Conservation (phyloP, 2,329 filamentous ascomycete species). For the Chaetomiaceae sp. region DNA sequence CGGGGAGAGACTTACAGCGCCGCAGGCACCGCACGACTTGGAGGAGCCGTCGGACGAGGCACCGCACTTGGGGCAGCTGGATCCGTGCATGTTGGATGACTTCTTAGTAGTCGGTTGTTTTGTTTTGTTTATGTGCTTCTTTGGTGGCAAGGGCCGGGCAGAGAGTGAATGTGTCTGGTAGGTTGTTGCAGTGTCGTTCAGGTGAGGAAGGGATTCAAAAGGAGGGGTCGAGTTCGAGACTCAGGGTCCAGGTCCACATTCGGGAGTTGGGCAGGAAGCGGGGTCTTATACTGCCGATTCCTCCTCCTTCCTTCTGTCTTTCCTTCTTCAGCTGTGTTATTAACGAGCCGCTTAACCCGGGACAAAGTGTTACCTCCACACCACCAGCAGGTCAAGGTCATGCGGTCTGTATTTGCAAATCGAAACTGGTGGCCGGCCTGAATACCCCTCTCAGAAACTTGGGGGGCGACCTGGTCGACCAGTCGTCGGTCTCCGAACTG, state of each 20-base stretch:
- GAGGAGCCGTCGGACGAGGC: slow-evolving; percentile 38
- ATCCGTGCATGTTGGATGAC: slow-evolving; percentile 36
- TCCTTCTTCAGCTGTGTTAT: neutral
- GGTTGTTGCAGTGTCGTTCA: too few species aligned
- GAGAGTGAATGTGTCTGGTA: neutral
- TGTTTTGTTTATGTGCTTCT: neutral
- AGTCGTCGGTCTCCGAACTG: too few species aligned
- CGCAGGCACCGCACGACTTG: slow-evolving; percentile 55
- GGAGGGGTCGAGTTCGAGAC: too few species aligned
- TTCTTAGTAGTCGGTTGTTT: slow-evolving; percentile 2
- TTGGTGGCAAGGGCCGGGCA: neutral
- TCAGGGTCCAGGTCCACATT: too few species aligned
- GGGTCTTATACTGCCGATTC: slow-evolving; percentile 15
- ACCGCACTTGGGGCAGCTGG: slow-evolving; percentile 55
- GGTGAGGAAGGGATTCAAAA: too few species aligned
- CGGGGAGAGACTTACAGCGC: slow-evolving; percentile 45
- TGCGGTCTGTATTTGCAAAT: slow-evolving; percentile 12
- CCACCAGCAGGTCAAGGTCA: slow-evolving; percentile 3
- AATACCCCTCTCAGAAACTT: neutral
- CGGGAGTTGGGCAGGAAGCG: slow-evolving; percentile 6
- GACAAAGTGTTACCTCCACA: too few species aligned
- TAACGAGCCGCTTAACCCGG: too few species aligned
- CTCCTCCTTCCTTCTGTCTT: neutral
- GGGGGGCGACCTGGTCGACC: too few species aligned
- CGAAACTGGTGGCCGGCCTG: neutral